phyloP scores from a whole-genome alignment of 1,139 yeast species.

The Yamadazyma pseudoaaseri region DNA sequence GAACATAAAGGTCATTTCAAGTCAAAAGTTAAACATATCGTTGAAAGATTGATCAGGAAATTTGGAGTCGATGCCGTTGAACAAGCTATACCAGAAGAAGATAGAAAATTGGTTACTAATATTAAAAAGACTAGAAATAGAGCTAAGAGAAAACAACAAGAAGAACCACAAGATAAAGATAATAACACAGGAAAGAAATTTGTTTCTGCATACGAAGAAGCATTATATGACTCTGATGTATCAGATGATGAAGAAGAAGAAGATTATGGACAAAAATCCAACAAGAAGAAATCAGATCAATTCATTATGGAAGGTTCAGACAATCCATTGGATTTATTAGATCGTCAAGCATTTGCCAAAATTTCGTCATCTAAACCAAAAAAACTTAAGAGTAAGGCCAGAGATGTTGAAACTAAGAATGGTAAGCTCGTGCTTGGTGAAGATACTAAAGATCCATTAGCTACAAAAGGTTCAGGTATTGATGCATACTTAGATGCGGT shows the following conservation, averaged over 20 bases:
- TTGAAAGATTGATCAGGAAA: slow-evolving; percentile 86
- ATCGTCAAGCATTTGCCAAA: slow-evolving; percentile 78
- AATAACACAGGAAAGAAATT: slow-evolving; percentile 44
- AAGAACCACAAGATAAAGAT: slow-evolving; percentile 19
- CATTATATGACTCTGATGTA: slow-evolving; percentile 59
- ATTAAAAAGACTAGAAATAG: slow-evolving; percentile 85
- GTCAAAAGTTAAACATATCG: slow-evolving; percentile 85
- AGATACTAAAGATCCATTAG: slow-evolving; percentile 51
- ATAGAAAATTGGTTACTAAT: slow-evolving; percentile 75
- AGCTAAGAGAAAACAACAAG: slow-evolving; percentile 68
- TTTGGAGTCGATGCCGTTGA: slow-evolving; percentile 84
- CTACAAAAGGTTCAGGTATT: slow-evolving; percentile 55
- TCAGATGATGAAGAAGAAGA: slow-evolving; percentile 45
- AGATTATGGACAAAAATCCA: slow-evolving; percentile 25
- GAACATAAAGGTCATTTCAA: slow-evolving; percentile 96
- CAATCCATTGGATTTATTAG: slow-evolving; percentile 86
- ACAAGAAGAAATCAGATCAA: slow-evolving; percentile 33
- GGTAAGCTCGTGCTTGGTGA: slow-evolving; percentile 56
- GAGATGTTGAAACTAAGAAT: slow-evolving; percentile 52
- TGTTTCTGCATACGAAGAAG: slow-evolving; percentile 86
- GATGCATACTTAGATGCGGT: slow-evolving; percentile 94
- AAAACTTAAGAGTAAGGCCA: slow-evolving; percentile 43
- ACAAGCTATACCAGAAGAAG: slow-evolving; percentile 82
- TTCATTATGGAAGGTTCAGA: slow-evolving; percentile 78
- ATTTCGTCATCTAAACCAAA: slow-evolving; percentile 84